Percentiles rank a stretch among this genome's conserved stretches.
These are phyloP conservation scores for Taiwanofungus camphoratus DNA, from an alignment of 1,284 basidiomycete genomes.

Conservation along the genomic window DNA sequence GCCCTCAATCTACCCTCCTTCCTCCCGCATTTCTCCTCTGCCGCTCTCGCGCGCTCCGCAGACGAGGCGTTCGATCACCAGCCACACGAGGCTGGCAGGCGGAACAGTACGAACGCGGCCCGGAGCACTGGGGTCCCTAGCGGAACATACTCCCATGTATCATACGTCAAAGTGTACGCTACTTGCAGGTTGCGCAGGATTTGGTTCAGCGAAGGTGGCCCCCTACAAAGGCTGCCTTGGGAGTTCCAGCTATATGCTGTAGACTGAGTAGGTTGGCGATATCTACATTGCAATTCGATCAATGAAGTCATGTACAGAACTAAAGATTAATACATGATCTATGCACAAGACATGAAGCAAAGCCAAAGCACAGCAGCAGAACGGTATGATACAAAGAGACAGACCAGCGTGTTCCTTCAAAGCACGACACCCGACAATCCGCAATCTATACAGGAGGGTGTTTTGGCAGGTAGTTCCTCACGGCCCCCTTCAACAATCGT, in stretches of 20 bases:
- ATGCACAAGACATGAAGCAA: constrained; percentile 5
- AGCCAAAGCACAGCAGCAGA: constrained; percentile 4
- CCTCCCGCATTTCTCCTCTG: constrained; percentile 58
- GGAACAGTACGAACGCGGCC: background rate
- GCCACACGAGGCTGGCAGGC: background rate
- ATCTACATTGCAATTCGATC: too few species aligned
- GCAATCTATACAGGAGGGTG: constrained; percentile 8
- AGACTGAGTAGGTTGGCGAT: too few species aligned
- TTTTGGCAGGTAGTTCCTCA: constrained; percentile 24
- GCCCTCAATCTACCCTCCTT: constrained; percentile 55
- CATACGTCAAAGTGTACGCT: constrained; percentile 75
- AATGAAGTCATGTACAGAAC: too few species aligned
- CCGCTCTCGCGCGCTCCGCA: constrained; percentile 28
- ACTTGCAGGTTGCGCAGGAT: constrained; percentile 75
- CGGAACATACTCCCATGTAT: constrained; percentile 57
- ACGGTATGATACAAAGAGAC: constrained; percentile 2
- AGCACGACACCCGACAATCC: constrained; percentile 1
- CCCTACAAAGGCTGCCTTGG: constrained; percentile 55
- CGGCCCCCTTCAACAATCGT: constrained; percentile 46
- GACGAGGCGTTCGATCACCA: constrained; percentile 23
- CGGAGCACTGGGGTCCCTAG: constrained; percentile 37
- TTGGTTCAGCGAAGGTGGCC: constrained; percentile 64
- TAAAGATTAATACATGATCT: too few species aligned
- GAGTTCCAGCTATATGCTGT: constrained; percentile 57
- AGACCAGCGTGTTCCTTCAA: background rate